These are phyloP conservation scores for Deinandra increscens DNA, from an alignment of 129 eudicot genomes.

Conservation along the genomic window DNA sequence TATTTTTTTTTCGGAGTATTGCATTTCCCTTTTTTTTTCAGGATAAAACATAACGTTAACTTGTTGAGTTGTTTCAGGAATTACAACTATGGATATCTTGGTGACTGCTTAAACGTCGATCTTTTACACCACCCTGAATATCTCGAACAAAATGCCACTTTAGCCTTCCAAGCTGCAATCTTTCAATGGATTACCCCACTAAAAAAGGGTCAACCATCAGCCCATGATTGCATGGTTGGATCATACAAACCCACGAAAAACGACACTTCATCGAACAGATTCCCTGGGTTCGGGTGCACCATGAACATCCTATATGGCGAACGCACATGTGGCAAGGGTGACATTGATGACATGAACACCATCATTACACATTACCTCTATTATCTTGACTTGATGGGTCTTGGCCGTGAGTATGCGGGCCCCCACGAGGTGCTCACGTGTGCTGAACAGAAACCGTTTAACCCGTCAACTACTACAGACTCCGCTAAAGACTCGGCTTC, in stretches of 20 bases:
- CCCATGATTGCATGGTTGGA: conserved; percentile 83
- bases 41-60: not conserved
- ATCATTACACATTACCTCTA: conserved; percentile 70
- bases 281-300: conserved; percentile 81
- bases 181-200: conserved; percentile 82
- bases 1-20: no score
- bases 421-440: conserved; percentile 70
- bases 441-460: conserved; percentile 69
- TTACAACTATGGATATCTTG: conserved; percentile 72
- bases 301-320: conserved; percentile 87
- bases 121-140: conserved; percentile 86
- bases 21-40: not conserved
- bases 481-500: conserved; percentile 33
- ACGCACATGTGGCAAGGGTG: conserved; percentile 70
- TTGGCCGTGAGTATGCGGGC: conserved; percentile 76
- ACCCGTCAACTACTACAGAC: conserved; percentile 37
- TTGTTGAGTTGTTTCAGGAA: conserved; percentile 45
- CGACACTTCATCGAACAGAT: conserved; percentile 62
- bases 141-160: conserved; percentile 89
- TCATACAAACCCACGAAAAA: conserved; percentile 81
- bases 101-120: conserved; percentile 66
- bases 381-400: conserved; percentile 85
- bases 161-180: conserved; percentile 92
- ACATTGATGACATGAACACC: conserved; percentile 68
- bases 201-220: conserved; percentile 73